A percentile compares a stretch with the other conserved stretches of the same genome.
These are phyloP conservation scores for Leccinum proximum DNA, from an alignment of 1,284 basidiomycete species.

Conservation along the genomic window DNA sequence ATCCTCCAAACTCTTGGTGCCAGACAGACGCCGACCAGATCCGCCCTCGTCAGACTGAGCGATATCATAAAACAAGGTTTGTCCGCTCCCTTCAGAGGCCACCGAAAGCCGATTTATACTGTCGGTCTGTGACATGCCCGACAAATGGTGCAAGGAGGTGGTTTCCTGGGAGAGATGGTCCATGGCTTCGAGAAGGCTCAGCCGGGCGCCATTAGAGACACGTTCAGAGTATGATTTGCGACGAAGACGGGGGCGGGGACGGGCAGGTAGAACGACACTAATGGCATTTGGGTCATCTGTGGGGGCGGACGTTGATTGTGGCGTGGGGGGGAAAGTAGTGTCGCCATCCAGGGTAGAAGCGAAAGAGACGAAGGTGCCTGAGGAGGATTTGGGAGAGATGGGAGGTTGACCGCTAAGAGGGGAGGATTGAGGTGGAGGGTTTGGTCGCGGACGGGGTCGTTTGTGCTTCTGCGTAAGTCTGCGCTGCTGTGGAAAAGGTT, in stretches of 20 bases:
- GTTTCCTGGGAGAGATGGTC: slow-evolving; percentile 25
- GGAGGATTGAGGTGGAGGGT: slow-evolving; percentile 19
- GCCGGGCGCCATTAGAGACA: slow-evolving; percentile 19
- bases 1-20: slow-evolving; percentile 27
- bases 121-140: slow-evolving; percentile 12
- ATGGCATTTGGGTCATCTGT: neutral
- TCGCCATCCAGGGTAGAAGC: slow-evolving; percentile 19
- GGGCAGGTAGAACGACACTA: slow-evolving; percentile 8
- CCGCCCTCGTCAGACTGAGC: slow-evolving; percentile 11
- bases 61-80: slow-evolving; percentile 28
- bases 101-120: slow-evolving; percentile 19
- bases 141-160: slow-evolving; percentile 11
- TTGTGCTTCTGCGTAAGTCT: slow-evolving; percentile 10
- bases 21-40: neutral
- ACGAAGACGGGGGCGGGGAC: slow-evolving; percentile 19
- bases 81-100: slow-evolving; percentile 24
- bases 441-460: slow-evolving; percentile 17
- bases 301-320: neutral
- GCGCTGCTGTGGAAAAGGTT: slow-evolving; percentile 5
- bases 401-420: slow-evolving; percentile 13
- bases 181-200: slow-evolving; percentile 31
- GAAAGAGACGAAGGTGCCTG: slow-evolving; percentile 27
- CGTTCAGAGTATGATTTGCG: slow-evolving; percentile 27
- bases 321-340: neutral
- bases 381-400: slow-evolving; percentile 29